Percentiles rank a stretch among this genome's conserved stretches.
Evolutionary conservation across 495 filamentous ascomycete species (phyloP).

Genomic region (Sphaerosporella brunnea): DNA sequence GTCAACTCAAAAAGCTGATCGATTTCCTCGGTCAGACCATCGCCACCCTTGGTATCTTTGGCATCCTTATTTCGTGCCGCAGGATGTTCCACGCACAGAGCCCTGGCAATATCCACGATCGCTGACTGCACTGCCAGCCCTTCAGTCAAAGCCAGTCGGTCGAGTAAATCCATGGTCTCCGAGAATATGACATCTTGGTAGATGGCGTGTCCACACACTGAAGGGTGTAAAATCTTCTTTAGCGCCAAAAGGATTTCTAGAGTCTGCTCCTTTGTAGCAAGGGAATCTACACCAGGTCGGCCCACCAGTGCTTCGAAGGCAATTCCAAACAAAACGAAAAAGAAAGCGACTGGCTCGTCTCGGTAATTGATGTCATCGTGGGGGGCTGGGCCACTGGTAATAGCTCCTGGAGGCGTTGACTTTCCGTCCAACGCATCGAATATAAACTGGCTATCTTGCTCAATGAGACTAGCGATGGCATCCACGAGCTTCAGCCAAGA

Average conservation of each 20-base stretch:
- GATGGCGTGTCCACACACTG: conserved; percentile 90
- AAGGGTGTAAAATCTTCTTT: conserved; percentile 83
- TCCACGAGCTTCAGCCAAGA: conserved; percentile 94
- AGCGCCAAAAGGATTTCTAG: conserved; percentile 78
- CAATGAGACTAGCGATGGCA: conserved; percentile 92
- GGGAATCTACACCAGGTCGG: conserved; percentile 47
- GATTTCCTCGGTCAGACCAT: conserved; percentile 67
- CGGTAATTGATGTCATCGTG: conserved; percentile 81
- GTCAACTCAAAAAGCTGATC: conserved; percentile 97
- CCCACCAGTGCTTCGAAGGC: conserved; percentile 79
- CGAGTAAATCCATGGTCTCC: conserved; percentile 89
- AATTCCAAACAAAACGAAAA: conserved; percentile 94
- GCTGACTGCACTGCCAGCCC: conserved; percentile 73
- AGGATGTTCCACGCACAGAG: conserved; percentile 75
- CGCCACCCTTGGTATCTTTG: conserved; percentile 42
- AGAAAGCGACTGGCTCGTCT: conserved; percentile 95
- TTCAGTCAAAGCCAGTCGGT: conserved; percentile 83
- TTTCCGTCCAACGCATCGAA: conserved; percentile 93
- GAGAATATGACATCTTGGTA: conserved; percentile 92
- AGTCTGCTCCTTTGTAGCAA: conserved; percentile 60
- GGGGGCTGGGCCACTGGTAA: conserved; percentile 35
- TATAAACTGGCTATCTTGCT: conserved; percentile 91
- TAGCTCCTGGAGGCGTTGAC: conserved; percentile 32
- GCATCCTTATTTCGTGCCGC: conserved; percentile 56
- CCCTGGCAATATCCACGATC: conserved; percentile 81